These are phyloP conservation scores for Mycena pura DNA, from an alignment of 768 basidiomycete genomes.

Conservation along the genomic window DNA sequence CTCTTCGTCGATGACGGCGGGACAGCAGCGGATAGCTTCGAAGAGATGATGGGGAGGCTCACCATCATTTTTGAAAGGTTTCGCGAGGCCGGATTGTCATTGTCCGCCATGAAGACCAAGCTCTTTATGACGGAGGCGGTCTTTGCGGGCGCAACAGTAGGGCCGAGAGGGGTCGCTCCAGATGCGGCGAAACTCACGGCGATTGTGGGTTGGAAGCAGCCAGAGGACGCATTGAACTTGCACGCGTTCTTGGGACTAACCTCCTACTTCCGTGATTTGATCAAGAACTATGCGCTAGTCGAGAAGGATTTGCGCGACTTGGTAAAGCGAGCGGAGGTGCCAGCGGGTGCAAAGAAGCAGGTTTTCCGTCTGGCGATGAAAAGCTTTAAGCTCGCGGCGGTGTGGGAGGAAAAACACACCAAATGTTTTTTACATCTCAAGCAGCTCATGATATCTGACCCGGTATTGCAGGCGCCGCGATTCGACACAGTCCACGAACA, in stretches of 20 bases:
- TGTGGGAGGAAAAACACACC: conserved; percentile 29
- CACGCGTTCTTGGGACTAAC: conserved; percentile 43
- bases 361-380: conserved; percentile 35
- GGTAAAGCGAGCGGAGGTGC: conserved; percentile 24
- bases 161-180: conserved; percentile 40
- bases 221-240: conserved; percentile 37
- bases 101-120: conserved; percentile 42
- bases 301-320: conserved; percentile 42
- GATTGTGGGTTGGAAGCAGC: conserved; percentile 42
- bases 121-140: conserved; percentile 44
- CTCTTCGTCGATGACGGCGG: conserved; percentile 49
- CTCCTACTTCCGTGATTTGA: conserved; percentile 41
- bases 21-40: conserved; percentile 39
- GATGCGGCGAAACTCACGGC: conserved; percentile 46
- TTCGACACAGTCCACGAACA: conserved; percentile 33
- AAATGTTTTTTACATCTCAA: conserved; percentile 36
- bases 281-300: conserved; percentile 40
- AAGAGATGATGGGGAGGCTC: conserved; percentile 32
- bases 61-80: conserved; percentile 34
- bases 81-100: conserved; percentile 37
- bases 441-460: conserved; percentile 25
- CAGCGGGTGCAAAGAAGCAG: conserved; percentile 27
- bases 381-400: conserved; percentile 12
- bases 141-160: conserved; percentile 43
- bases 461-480: conserved; percentile 26